Conservation (phyloP, 768 basidiomycete genomes). For the Termitomyces sp. region DNA sequence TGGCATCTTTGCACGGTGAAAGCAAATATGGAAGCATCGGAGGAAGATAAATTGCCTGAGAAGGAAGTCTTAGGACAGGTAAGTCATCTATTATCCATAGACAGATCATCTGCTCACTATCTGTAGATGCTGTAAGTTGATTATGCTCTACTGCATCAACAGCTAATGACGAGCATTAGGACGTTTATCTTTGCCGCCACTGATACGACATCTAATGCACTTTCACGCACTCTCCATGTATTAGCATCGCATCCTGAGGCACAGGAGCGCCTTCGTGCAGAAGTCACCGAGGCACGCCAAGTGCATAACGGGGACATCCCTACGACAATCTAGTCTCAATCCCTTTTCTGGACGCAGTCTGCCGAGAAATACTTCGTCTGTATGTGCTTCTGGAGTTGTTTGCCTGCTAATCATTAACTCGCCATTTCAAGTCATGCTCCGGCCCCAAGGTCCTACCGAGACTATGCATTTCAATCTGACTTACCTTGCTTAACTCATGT, state of each 20-base stretch:
- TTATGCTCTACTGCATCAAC: not conserved
- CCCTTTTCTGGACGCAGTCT: not conserved
- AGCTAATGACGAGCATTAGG: not conserved
- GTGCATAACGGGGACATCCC: not conserved
- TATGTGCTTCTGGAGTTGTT: slow-evolving; percentile 7
- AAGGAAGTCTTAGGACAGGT: not conserved
- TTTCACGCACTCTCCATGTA: not conserved
- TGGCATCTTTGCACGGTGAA: not conserved
- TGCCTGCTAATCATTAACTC: not conserved
- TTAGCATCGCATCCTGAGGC: not conserved
- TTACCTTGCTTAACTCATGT: not conserved
- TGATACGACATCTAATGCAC: not conserved
- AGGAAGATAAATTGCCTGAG: not conserved
- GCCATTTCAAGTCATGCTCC: not conserved
- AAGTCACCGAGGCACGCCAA: not conserved
- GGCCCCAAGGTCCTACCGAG: slow-evolving; percentile 9
- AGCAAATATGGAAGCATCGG: not conserved
- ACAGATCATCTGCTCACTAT: not conserved
- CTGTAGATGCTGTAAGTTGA: slow-evolving; percentile 13
- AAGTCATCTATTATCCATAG: not conserved
- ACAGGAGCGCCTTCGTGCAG: not conserved
- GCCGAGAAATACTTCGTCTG: slow-evolving; percentile 9
- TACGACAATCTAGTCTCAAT: not conserved
- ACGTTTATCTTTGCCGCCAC: not conserved
- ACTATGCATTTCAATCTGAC: not conserved